Evolutionary conservation across 805 yeast genomes (phyloP).

Genomic region (Candida hungchunana): DNA sequence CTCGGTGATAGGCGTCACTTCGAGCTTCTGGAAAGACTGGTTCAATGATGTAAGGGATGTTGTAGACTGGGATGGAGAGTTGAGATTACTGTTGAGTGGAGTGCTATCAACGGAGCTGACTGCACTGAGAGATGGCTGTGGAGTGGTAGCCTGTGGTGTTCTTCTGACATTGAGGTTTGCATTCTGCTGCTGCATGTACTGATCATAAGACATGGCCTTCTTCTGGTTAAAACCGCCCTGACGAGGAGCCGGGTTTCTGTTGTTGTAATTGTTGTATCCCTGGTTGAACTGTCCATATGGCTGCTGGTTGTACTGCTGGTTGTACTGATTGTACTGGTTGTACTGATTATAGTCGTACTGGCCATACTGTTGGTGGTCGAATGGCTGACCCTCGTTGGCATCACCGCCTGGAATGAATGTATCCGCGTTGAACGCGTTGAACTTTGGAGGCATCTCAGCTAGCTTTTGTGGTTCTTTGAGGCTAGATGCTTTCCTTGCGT

Average conservation of each 20-base stretch:
- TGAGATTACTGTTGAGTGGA: constrained; percentile 23
- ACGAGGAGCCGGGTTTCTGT: constrained; percentile 2
- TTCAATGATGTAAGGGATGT: constrained; percentile 70
- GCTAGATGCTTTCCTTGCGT: not conserved
- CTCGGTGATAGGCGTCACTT: constrained; percentile 62
- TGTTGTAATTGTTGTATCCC: constrained; percentile 2
- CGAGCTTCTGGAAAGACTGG: constrained; percentile 63
- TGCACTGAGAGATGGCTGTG: constrained; percentile 13
- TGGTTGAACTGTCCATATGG: constrained; percentile 7
- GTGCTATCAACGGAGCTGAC: constrained; percentile 21
- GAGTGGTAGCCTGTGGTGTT: constrained; percentile 11
- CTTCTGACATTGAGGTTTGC: constrained; percentile 17
- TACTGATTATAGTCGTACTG: constrained; percentile 14
- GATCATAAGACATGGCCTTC: constrained; percentile 25
- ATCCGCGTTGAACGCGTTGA: constrained; percentile 31
- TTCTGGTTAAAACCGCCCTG: constrained; percentile 16
- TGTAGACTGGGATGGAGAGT: constrained; percentile 51
- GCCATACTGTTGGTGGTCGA: constrained; percentile 5
- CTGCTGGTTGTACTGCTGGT: constrained; percentile 5
- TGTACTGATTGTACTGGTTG: constrained; percentile 2
- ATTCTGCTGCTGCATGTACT: constrained; percentile 19
- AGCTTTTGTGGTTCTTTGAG: not conserved
- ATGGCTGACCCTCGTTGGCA: not conserved
- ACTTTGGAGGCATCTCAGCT: constrained; percentile 36
- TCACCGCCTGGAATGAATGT: constrained; percentile 30